A percentile compares a stretch with the other conserved stretches of the same genome.
These are phyloP conservation scores for Coemansia sp. DNA, from an alignment of 192 early-diverging fungal genomes.

Conservation along the genomic window DNA sequence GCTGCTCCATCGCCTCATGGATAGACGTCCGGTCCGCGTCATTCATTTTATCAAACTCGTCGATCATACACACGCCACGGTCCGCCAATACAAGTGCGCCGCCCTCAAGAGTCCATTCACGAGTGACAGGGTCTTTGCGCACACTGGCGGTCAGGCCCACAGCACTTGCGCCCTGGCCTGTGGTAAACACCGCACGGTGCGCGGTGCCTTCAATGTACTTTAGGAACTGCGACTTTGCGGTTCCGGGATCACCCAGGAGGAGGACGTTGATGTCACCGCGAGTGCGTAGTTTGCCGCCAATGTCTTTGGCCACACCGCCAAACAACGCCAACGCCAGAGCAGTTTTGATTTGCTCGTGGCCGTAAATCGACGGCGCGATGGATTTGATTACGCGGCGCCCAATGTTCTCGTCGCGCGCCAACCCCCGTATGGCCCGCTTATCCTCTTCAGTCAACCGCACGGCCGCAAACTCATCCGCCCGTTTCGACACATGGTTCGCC, in stretches of 20 bases:
- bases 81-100: constrained; percentile 80
- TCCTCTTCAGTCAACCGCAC: constrained; percentile 62
- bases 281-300: constrained; percentile 60
- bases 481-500: constrained; percentile 83
- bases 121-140: constrained; percentile 68
- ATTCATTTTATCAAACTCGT: constrained; percentile 79
- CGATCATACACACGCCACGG: constrained; percentile 77
- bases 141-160: constrained; percentile 78
- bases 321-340: constrained; percentile 71
- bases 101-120: constrained; percentile 81
- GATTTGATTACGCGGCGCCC: constrained; percentile 78
- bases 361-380: constrained; percentile 72
- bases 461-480: constrained; percentile 68
- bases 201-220: constrained; percentile 65
- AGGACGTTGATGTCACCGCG: constrained; percentile 74
- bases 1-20: constrained; percentile 85
- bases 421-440: constrained; percentile 61
- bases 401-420: constrained; percentile 59
- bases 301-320: constrained; percentile 63
- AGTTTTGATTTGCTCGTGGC: constrained; percentile 68
- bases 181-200: constrained; percentile 71
- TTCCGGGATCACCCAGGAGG: constrained; percentile 78
- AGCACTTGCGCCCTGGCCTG: constrained; percentile 71
- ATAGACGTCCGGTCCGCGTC: constrained; percentile 73
- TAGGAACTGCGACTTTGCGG: constrained; percentile 79